Conservation (phyloP, 108 stramenopile genomes). For the Poteriospumella lacustris region DNA sequence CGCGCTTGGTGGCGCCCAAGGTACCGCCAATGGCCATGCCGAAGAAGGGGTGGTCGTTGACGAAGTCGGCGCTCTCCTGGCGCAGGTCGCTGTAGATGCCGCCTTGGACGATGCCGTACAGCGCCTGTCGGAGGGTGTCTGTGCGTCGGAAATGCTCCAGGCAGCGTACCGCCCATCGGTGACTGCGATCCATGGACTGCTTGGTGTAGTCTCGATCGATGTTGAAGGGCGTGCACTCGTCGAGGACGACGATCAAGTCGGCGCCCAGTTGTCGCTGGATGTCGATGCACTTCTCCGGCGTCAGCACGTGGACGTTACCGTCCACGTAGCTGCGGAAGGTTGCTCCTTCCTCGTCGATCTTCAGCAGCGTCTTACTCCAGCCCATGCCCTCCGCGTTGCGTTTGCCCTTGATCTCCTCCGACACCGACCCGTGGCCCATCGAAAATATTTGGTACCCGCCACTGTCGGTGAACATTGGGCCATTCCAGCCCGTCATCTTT, state of each 20-base stretch:
- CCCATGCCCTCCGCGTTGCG: constrained; percentile 28
- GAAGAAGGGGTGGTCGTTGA: constrained; percentile 50
- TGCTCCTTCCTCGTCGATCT: constrained; percentile 44
- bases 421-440: constrained; percentile 50
- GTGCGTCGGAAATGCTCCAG: constrained; percentile 40
- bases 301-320: constrained; percentile 37
- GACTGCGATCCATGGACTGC: constrained; percentile 39
- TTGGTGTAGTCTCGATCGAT: constrained; percentile 44
- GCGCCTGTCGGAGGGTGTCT: constrained; percentile 34
- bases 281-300: constrained; percentile 41
- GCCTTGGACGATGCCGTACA: constrained; percentile 43
- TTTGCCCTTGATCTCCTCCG: constrained; percentile 47
- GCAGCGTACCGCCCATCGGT: constrained; percentile 39
- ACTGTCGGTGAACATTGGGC: constrained; percentile 50
- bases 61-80: constrained; percentile 34
- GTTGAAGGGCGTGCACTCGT: constrained; percentile 54
- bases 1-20: constrained; percentile 40
- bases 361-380: constrained; percentile 32
- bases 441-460: constrained; percentile 53
- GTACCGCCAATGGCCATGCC: constrained; percentile 49
- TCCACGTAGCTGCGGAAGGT: constrained; percentile 38
- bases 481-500: constrained; percentile 42
- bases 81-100: constrained; percentile 48
- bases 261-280: constrained; percentile 37
- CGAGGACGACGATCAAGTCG: constrained; percentile 45